Evolutionary conservation across 768 basidiomycete species (phyloP), one percentile per base, ranked within the genome.

Genomic region (Tephrocybe sp.): DNA sequence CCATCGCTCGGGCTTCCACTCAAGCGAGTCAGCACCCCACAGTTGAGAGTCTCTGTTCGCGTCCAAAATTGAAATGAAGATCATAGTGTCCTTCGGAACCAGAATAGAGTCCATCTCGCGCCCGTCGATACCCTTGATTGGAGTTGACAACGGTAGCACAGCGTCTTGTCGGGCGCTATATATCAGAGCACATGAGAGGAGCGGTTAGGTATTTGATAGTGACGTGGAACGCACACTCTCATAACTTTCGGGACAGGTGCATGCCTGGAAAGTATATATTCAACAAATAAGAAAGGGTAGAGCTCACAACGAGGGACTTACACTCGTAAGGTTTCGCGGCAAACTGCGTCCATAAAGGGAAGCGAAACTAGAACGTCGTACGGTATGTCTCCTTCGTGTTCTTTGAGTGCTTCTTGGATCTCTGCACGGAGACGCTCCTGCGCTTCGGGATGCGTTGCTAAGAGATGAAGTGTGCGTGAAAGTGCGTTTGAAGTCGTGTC

Each of bases 1-100:
- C 78, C 78, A 80, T 15, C 78, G 62, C 54, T 79, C 76, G 0
- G 77, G 78, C 55, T 76, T 78, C 75, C 76, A 79, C 48, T 77
- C 73, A 17, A 60, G 45, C 1, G 73, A 69, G 50, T 81, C 77
- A 7, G 63, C 59, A 9, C 78, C 79, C 78, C 78, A 80, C 2
- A 78, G 54, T 0, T 63, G 63, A 23, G 66, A 67, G 55, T 73
- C 68, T 12, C 66, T 58, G 52, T 79, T 79, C 20, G 67, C 58
- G 24, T 59, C 61, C 8, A 72, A 26, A 36, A 77, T 65, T 1
- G 70, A 72, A 9, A 75, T 57, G n/a, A n/a, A n/a, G 21, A 68
- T 50, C n/a, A 79, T 45, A 8, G 59, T 57, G n/a, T n/a, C n/a
- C n/a, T n/a, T n/a, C n/a, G n/a, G n/a, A n/a, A n/a, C n/a, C n/a